These are phyloP conservation scores for Intubia oerlemansii DNA, from an alignment of 2,329 filamentous ascomycete genomes.

Conservation along the genomic window DNA sequence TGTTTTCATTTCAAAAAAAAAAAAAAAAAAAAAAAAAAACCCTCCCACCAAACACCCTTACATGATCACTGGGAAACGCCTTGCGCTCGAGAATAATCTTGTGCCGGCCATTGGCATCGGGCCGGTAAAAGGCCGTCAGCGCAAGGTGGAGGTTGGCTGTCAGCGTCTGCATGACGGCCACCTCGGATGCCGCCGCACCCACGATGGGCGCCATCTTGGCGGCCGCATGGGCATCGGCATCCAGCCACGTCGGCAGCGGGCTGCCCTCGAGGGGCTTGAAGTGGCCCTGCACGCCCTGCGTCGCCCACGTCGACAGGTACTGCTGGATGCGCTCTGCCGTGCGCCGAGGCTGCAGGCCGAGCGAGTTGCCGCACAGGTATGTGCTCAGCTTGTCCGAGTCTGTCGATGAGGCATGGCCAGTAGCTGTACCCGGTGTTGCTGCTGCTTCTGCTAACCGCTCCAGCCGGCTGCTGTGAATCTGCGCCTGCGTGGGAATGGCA, in stretches of 20 bases:
- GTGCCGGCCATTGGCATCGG: slow-evolving; percentile 32
- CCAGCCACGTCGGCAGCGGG: slow-evolving; percentile 50
- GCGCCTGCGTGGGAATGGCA: slow-evolving; percentile 47
- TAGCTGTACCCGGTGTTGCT: neutral
- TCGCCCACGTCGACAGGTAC: slow-evolving; percentile 67
- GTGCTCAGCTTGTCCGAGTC: slow-evolving; percentile 19
- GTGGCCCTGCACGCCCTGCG: slow-evolving; percentile 68
- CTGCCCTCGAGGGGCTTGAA: slow-evolving; percentile 51
- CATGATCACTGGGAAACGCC: slow-evolving; percentile 73
- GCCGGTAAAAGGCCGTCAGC: slow-evolving; percentile 68
- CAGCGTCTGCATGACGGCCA: slow-evolving; percentile 75
- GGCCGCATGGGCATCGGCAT: slow-evolving; percentile 57
- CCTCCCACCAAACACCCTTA: slow-evolving; percentile 2
- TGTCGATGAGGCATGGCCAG: slow-evolving; percentile 10
- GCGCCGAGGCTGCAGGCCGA: slow-evolving; percentile 60
- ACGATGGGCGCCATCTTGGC: slow-evolving; percentile 52
- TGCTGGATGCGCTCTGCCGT: slow-evolving; percentile 46
- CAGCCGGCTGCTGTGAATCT: slow-evolving; percentile 2
- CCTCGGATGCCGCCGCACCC: slow-evolving; percentile 49
- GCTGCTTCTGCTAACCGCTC: neutral
- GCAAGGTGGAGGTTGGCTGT: slow-evolving; percentile 66
- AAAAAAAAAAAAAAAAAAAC: too few relatives aligned
- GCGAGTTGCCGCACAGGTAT: slow-evolving; percentile 79
- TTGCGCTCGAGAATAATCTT: slow-evolving; percentile 78
- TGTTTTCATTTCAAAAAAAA: too few relatives aligned